These are phyloP conservation scores for Yarrowia phangngaensis DNA, from an alignment of 805 yeast species.

Conservation along the genomic window DNA sequence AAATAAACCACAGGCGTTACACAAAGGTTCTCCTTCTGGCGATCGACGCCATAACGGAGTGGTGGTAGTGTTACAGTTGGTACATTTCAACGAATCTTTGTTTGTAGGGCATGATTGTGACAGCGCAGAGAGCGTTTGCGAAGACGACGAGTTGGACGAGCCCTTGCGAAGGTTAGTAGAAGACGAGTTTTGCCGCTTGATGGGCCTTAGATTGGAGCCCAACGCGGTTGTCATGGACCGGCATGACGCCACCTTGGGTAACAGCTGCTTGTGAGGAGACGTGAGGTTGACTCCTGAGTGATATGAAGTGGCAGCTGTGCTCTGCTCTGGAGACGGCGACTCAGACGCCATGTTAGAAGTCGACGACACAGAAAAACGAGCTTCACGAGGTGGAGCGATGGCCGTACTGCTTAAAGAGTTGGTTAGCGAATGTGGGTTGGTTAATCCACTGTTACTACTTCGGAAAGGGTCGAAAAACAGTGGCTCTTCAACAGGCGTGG, in stretches of 20 bases:
- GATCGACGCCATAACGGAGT: slow-evolving; percentile 96
- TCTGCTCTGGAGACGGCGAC: slow-evolving; percentile 25
- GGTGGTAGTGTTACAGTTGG: slow-evolving; percentile 86
- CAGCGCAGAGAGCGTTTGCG: slow-evolving; percentile 16
- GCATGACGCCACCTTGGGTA: slow-evolving; percentile 17
- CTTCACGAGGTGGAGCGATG: slow-evolving; percentile 23
- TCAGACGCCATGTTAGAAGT: slow-evolving; percentile 14
- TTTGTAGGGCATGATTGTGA: slow-evolving; percentile 12
- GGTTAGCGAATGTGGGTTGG: slow-evolving; percentile 19
- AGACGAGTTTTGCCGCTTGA: slow-evolving; percentile 27
- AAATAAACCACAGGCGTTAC: slow-evolving; percentile 95
- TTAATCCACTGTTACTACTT: slow-evolving; percentile 9
- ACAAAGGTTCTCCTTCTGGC: slow-evolving; percentile 88
- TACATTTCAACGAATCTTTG: slow-evolving; percentile 45
- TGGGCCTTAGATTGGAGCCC: slow-evolving; percentile 23
- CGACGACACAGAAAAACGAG: slow-evolving; percentile 22
- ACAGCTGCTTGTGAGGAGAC: slow-evolving; percentile 26
- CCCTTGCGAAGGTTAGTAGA: slow-evolving; percentile 25
- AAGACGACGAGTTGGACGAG: slow-evolving; percentile 10
- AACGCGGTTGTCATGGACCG: slow-evolving; percentile 19
- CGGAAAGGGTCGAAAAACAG: slow-evolving; percentile 27
- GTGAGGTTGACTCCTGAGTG: slow-evolving; percentile 23
- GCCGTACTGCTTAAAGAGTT: slow-evolving; percentile 25
- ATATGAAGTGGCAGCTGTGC: slow-evolving; percentile 23
- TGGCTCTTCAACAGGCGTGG: slow-evolving; percentile 25